Base-by-base conservation (phyloP, 78 protist species). In the Mantamonas sphyraenae region DNA sequence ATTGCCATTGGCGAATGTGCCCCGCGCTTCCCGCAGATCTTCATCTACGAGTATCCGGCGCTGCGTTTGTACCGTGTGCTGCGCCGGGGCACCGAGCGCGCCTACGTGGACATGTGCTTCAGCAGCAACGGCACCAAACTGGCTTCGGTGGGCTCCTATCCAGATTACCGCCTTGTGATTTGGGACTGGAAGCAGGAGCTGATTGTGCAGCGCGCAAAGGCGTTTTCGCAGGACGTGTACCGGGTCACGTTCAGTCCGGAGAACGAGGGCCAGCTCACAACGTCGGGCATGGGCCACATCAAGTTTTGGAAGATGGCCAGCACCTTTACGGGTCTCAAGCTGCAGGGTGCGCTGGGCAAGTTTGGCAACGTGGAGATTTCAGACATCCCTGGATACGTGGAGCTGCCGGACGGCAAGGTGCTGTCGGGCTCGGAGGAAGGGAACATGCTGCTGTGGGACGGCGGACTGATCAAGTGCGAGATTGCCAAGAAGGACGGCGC, bases 251-350 rank as follows among this genome's bases (percentile, higher is more conserved):
- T 89, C 76, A 60, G 73, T 0, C 84, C 90, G 7, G n/a, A 59
- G 62, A n/a, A 66, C 55, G 74, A 64, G 7, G 89, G 88, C 3
- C 24, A 9, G 31, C 88, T 90, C 45, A 55, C 58, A 56, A 86
- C 95, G 5, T 34, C 75, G 4, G 93, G 93, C 0, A 53, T 42
- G 5, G 90, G 90, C 14, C 92, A 87, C 74, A 83, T 87, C 45
- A 74, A 73, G 20, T 90, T 87, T 53, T 87, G 96, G 96, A 56
- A 76, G 57, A 87, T 88, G 92, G 91, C 90, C 10, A 0, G n/a
- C 19, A 91, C 96, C 17, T 91, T 91, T 74, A 91, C 96, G 0
- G 96, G 96, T 0, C 88, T 85, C 61, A 77, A 76, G 68, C 80
- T 80, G 53, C 74, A 82, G 73, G 87, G 96, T 7, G 73, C 42